These are phyloP conservation scores for Parachlorella kessleri DNA, from an alignment of 139 green algal species.

Conservation along the genomic window DNA sequence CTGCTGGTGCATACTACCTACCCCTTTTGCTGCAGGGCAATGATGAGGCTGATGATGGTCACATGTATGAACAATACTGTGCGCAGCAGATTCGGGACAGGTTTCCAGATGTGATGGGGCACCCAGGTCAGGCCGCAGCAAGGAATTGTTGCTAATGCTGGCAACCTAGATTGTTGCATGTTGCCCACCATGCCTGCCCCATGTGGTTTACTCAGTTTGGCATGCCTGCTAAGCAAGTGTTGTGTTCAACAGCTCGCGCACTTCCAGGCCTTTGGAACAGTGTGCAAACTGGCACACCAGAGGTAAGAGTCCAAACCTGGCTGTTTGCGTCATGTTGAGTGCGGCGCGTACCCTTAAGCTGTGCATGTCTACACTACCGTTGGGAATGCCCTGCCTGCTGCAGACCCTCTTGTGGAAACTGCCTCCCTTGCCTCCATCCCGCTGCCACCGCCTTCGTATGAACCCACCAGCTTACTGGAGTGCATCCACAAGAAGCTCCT, in stretches of 20 bases:
- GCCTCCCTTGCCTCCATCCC: constrained; percentile 60
- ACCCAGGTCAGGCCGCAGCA: constrained; percentile 35
- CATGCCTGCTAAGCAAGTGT: background rate
- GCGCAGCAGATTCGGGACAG: constrained; percentile 15
- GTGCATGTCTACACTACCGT: no score
- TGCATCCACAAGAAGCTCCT: constrained; percentile 43
- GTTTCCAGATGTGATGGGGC: constrained; percentile 25
- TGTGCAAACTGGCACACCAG: no score
- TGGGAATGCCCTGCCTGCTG: background rate
- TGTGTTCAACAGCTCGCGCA: background rate
- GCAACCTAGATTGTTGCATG: no score
- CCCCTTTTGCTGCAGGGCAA: no score
- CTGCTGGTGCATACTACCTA: no score
- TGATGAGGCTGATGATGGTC: constrained; percentile 20
- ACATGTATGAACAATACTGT: constrained; percentile 32
- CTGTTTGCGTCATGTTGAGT: no score
- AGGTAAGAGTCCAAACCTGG: no score
- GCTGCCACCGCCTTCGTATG: constrained; percentile 57
- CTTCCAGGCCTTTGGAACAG: no score
- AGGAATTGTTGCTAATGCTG: no score
- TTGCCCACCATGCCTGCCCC: no score
- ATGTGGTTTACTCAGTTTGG: no score
- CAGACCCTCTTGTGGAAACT: constrained; percentile 77
- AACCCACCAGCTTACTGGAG: constrained; percentile 48
- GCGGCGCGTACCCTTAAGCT: no score